Evolutionary conservation across 192 early-diverging fungal species (phyloP).

Genomic region (Gryganskiella cystojenkinii): DNA sequence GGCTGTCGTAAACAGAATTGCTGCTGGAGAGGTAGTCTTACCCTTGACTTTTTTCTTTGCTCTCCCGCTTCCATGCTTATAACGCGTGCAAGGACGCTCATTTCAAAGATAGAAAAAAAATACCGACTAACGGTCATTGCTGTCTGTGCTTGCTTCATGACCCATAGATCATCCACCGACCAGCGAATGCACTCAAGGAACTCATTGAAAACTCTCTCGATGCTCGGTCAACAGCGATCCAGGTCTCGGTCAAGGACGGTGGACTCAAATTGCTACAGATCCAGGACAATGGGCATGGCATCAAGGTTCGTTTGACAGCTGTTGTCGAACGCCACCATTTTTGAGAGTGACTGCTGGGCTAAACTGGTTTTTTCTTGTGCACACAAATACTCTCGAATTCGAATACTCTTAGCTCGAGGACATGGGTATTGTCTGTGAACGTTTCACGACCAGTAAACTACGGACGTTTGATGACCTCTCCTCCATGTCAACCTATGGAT

Average conservation of each 20-base stretch:
- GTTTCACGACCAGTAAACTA: conserved; percentile 96
- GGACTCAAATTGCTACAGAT: conserved; percentile 95
- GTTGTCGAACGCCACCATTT: conserved; percentile 26
- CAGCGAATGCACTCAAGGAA: conserved; percentile 97
- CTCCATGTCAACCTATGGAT: conserved; percentile 91
- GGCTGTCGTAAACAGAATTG: conserved; percentile 94
- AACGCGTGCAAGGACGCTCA: no score
- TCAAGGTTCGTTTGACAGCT: conserved; percentile 57
- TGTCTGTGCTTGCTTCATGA: not conserved
- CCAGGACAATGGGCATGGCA: conserved; percentile 95
- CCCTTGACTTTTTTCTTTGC: not conserved
- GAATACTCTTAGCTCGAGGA: conserved; percentile 74
- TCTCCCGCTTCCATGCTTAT: not conserved
- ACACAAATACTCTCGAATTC: conserved; percentile 1
- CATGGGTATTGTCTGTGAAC: conserved; percentile 90
- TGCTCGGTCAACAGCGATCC: conserved; percentile 88
- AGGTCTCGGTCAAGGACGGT: conserved; percentile 87
- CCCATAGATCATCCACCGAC: conserved; percentile 90
- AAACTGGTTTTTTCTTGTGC: not conserved
- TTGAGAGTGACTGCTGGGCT: not conserved
- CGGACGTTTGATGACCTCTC: conserved; percentile 85
- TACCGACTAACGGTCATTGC: not conserved
- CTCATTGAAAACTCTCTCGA: conserved; percentile 97
- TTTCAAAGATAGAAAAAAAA: not conserved
- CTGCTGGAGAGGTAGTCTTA: conserved; percentile 87